phyloP scores from a whole-genome alignment of 2,329 filamentous ascomycete genomes.

The Daldinia sp. region DNA sequence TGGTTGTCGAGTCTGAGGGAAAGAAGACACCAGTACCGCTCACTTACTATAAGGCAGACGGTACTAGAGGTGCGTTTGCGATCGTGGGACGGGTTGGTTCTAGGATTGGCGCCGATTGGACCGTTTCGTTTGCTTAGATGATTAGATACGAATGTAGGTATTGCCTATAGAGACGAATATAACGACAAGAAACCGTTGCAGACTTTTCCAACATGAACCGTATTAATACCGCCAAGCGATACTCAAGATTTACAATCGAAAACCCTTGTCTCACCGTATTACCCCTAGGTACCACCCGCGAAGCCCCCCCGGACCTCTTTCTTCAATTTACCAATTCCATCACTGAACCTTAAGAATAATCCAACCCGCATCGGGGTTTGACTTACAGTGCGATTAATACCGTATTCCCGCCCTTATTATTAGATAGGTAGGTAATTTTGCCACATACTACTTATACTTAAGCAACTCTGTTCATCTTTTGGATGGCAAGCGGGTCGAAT shows the following conservation, averaged over 20 bases:
- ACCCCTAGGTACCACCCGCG: background rate
- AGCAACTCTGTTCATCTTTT: background rate
- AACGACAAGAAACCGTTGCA: background rate
- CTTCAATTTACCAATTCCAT: no score
- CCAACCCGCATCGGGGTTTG: background rate
- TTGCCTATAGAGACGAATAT: conserved; percentile 21
- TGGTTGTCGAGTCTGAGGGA: conserved; percentile 63
- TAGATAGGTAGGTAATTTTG: no score
- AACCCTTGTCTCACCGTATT: background rate
- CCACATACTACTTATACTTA: background rate
- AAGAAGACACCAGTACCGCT: conserved; percentile 65
- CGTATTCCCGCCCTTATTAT: no score
- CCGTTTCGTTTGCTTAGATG: conserved; percentile 48
- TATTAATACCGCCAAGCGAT: background rate
- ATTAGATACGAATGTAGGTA: background rate
- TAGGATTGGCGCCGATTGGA: conserved; percentile 64
- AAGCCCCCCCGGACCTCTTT: no score
- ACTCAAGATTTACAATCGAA: background rate
- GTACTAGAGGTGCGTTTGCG: conserved; percentile 60
- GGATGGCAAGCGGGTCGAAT: background rate
- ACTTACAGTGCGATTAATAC: no score
- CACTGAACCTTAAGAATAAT: background rate
- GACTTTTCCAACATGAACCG: background rate
- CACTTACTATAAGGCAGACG: conserved; percentile 62
- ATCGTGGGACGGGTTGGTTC: conserved; percentile 61